phyloP scores from a whole-genome alignment of 2,329 filamentous ascomycete species.

The Fusarium verticillioides region DNA sequence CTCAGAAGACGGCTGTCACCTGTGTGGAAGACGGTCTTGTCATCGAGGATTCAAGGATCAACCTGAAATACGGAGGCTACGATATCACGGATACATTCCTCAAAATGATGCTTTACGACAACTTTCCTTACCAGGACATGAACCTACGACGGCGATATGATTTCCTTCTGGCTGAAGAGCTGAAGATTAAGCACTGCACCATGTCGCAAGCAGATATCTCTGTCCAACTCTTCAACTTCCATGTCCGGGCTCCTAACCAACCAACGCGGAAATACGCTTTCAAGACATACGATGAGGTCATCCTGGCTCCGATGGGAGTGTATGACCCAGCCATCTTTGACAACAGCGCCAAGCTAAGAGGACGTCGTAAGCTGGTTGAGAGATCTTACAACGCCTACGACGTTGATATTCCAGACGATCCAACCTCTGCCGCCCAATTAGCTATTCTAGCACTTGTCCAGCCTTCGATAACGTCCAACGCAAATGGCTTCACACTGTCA shows the following conservation, averaged over 20 bases:
- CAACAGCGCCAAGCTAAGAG: slow-evolving; percentile 79
- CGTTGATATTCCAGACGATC: slow-evolving; percentile 86
- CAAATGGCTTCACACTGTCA: slow-evolving; percentile 57
- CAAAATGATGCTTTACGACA: slow-evolving; percentile 97
- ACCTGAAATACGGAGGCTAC: slow-evolving; percentile 91
- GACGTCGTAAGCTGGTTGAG: slow-evolving; percentile 83
- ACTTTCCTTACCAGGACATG: slow-evolving; percentile 95
- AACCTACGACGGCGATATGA: slow-evolving; percentile 92
- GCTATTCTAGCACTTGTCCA: slow-evolving; percentile 70
- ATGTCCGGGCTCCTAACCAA: slow-evolving; percentile 87
- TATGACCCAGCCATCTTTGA: slow-evolving; percentile 92
- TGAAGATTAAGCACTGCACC: slow-evolving; percentile 93
- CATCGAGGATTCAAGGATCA: slow-evolving; percentile 92
- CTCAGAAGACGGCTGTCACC: slow-evolving; percentile 96
- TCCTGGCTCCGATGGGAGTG: slow-evolving; percentile 94
- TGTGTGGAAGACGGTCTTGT: slow-evolving; percentile 97
- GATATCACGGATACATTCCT: slow-evolving; percentile 95
- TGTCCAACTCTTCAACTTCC: slow-evolving; percentile 89
- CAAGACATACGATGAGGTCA: slow-evolving; percentile 96
- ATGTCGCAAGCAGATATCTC: slow-evolving; percentile 91
- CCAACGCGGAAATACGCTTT: slow-evolving; percentile 94
- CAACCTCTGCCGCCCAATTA: slow-evolving; percentile 84
- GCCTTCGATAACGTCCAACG: slow-evolving; percentile 63
- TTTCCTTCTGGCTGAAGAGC: slow-evolving; percentile 91
- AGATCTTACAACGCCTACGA: slow-evolving; percentile 96